Percentiles rank a stretch among this genome's conserved stretches.
These are phyloP conservation scores for Pleomassaria siparia DNA, from an alignment of 2,329 filamentous ascomycete genomes.

Conservation along the genomic window DNA sequence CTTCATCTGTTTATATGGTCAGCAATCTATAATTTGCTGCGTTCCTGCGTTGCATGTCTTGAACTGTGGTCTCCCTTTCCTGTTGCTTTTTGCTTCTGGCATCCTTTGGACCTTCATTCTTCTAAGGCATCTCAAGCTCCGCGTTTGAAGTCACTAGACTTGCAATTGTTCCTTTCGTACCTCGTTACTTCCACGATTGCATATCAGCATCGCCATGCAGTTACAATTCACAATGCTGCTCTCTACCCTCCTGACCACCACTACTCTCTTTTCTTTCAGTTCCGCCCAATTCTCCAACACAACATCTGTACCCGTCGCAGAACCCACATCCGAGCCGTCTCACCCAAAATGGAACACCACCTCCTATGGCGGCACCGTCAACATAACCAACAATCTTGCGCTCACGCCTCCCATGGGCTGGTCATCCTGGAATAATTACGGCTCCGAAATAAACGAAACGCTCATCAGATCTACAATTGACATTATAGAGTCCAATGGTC, in stretches of 20 bases:
- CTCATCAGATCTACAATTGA: conserved; percentile 21
- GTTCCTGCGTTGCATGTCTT: conserved; percentile 17
- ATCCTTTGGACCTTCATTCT: background rate
- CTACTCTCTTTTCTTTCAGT: conserved; percentile 1
- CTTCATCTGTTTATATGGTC: conserved; percentile 16
- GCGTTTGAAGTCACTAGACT: background rate
- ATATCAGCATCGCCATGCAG: background rate
- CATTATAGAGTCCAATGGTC: conserved; percentile 14
- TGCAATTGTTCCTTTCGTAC: background rate
- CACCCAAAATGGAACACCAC: conserved; percentile 26
- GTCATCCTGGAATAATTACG: conserved; percentile 24
- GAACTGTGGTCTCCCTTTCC: conserved; percentile 4
- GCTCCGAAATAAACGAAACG: conserved; percentile 24
- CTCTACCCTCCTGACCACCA: conserved; percentile 1
- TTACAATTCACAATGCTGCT: conserved; percentile 5
- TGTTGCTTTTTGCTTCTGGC: background rate
- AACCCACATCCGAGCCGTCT: conserved; percentile 10
- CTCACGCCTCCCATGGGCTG: conserved; percentile 25
- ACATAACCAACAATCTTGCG: conserved; percentile 22
- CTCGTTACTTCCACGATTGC: too few species aligned
- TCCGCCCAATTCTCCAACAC: conserved; percentile 17
- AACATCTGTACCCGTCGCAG: conserved; percentile 10
- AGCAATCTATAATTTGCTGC: conserved; percentile 10
- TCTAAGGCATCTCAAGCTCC: background rate
- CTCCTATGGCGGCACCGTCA: conserved; percentile 16